phyloP scores from a whole-genome alignment of 2,329 filamentous ascomycete species.

The Penicillium sp. region DNA sequence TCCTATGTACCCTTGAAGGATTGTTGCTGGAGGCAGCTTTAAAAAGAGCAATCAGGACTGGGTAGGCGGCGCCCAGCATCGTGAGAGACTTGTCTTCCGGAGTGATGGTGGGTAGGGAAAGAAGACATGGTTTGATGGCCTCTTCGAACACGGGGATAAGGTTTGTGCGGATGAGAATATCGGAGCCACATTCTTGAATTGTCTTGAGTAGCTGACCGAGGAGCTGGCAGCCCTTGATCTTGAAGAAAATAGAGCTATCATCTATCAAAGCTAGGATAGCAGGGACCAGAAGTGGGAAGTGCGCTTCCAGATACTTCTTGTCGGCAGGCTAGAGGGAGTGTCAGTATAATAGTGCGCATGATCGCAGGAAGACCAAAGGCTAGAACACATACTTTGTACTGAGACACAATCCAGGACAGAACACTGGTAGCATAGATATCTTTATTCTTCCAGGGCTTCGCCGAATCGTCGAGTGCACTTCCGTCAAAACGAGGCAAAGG shows the following conservation, averaged over 20 bases:
- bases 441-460: constrained; percentile 41
- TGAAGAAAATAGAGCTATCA: constrained; percentile 39
- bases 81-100: constrained; percentile 67
- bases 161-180: constrained; percentile 44
- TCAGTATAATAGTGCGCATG: constrained; percentile 2
- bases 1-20: constrained; percentile 10
- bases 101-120: constrained; percentile 74
- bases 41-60: constrained; percentile 62
- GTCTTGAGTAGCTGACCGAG: constrained; percentile 36
- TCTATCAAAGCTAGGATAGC: constrained; percentile 46
- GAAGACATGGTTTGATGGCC: constrained; percentile 61
- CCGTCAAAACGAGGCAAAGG: constrained; percentile 38
- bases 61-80: constrained; percentile 66
- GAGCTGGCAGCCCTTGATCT: constrained; percentile 40
- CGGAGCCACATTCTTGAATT: constrained; percentile 36
- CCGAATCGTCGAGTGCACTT: constrained; percentile 34
- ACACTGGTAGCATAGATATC: constrained; percentile 38
- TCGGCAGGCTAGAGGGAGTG: constrained; percentile 26
- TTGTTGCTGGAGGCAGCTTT: constrained; percentile 43
- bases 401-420: constrained; percentile 36
- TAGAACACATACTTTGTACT: constrained; percentile 35
- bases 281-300: constrained; percentile 47
- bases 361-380: not conserved
- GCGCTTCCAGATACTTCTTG: constrained; percentile 36
- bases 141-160: constrained; percentile 48